These are phyloP conservation scores for Hygrophila difformis DNA, from an alignment of 257 asterid species.

Conservation along the genomic window DNA sequence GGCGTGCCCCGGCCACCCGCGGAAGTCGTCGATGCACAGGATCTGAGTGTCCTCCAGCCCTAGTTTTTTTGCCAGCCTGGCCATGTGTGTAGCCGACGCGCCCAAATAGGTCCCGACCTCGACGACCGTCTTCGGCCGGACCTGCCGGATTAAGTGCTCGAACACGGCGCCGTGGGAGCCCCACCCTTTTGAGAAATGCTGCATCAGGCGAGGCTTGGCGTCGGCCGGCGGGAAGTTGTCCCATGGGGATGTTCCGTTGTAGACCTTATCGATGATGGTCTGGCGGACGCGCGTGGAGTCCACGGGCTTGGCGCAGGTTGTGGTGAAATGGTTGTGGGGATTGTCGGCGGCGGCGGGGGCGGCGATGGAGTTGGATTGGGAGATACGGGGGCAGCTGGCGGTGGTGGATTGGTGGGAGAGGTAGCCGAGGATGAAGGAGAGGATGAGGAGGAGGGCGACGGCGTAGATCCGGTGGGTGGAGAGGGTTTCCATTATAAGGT, in stretches of 20 bases:
- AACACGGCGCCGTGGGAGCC: constrained; percentile 58
- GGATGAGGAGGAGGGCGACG: too few species aligned
- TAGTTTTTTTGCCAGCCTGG: constrained; percentile 20
- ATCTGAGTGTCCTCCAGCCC: constrained; percentile 43
- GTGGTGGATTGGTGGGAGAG: too few species aligned
- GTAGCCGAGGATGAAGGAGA: too few species aligned
- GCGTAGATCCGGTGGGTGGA: too few species aligned
- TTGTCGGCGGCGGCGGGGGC: too few species aligned
- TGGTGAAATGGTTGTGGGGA: constrained; percentile 29
- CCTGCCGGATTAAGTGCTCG: constrained; percentile 37
- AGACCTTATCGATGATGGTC: constrained; percentile 33
- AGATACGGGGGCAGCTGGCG: too few species aligned
- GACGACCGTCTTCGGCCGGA: constrained; percentile 38
- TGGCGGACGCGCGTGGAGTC: constrained; percentile 18
- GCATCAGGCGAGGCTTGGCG: constrained; percentile 18
- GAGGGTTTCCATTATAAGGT: too few species aligned
- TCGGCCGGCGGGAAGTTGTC: constrained; percentile 46
- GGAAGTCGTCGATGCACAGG: constrained; percentile 56
- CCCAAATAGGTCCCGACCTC: constrained; percentile 65
- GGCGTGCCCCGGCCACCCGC: constrained; percentile 71
- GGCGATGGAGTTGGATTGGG: too few species aligned
- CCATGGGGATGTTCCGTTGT: constrained; percentile 53
- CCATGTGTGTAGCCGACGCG: constrained; percentile 67
- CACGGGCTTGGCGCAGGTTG: constrained; percentile 23
- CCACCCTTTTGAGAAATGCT: constrained; percentile 43